Conservation (phyloP, 257 asterid genomes). For the Leptodermis oblonga region DNA sequence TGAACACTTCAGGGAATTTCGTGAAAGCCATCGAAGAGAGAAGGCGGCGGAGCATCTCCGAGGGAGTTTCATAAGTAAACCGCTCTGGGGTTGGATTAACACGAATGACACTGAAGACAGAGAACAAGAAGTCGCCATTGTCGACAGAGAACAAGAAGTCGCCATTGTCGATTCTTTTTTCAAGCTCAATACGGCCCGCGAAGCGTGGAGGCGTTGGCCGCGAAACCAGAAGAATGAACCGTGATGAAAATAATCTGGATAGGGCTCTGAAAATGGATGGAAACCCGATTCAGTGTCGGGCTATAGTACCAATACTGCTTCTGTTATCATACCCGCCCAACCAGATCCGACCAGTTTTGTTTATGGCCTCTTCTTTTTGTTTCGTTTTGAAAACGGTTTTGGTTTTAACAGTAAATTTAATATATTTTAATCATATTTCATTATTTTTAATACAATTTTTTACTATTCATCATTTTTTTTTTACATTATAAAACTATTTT, state of each 20-base stretch:
- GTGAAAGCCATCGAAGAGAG: constrained; percentile 37
- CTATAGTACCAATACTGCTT: neutral
- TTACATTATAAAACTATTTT: too few species aligned
- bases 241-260: neutral
- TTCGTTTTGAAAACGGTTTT: too few species aligned
- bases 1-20: neutral
- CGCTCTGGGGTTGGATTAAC: constrained; percentile 46
- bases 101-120: constrained; percentile 55
- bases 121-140: constrained; percentile 48
- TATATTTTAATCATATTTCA: too few species aligned
- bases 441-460: too few species aligned
- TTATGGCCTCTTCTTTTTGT: too few species aligned
- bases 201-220: neutral
- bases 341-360: too few species aligned
- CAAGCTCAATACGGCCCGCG: neutral
- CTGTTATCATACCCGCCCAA: too few species aligned
- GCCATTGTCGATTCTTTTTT: constrained; percentile 33
- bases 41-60: constrained; percentile 42
- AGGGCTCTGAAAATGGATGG: neutral
- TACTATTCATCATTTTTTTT: too few species aligned
- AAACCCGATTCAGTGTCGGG: neutral
- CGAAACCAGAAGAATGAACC: neutral
- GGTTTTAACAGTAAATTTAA: too few species aligned
- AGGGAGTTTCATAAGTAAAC: constrained; percentile 41
- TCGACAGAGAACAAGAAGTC: constrained; percentile 28